phyloP scores from a whole-genome alignment of 257 asterid species.

The Gentiana macrophylla region DNA sequence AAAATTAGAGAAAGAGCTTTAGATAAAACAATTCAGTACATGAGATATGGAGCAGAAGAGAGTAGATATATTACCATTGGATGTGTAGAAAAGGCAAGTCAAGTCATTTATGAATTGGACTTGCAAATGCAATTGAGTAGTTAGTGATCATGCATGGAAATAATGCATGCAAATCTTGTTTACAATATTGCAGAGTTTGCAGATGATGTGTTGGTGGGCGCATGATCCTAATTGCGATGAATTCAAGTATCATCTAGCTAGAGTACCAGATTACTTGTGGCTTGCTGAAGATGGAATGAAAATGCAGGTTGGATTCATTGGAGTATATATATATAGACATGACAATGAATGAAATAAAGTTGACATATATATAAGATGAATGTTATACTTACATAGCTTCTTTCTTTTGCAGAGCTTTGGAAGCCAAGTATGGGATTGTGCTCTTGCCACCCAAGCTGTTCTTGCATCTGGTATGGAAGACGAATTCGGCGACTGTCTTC shows the following conservation, averaged over 20 bases:
- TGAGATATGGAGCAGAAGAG: slow-evolving; percentile 11
- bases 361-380: too few species aligned
- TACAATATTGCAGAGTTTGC: slow-evolving; percentile 36
- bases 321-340: background rate
- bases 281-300: slow-evolving; percentile 91
- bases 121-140: too few species aligned
- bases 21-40: slow-evolving; percentile 4
- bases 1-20: slow-evolving; percentile 16
- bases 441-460: slow-evolving; percentile 62
- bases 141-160: too few species aligned
- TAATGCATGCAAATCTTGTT: background rate
- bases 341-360: too few species aligned
- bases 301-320: slow-evolving; percentile 37
- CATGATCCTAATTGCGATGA: slow-evolving; percentile 58
- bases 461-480: slow-evolving; percentile 67
- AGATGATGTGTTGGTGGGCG: slow-evolving; percentile 89
- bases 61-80: slow-evolving; percentile 20
- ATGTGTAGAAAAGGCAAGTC: slow-evolving; percentile 16
- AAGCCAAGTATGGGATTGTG: slow-evolving; percentile 66
- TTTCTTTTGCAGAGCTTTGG: slow-evolving; percentile 46
- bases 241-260: slow-evolving; percentile 61
- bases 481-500: slow-evolving; percentile 61
- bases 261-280: slow-evolving; percentile 77
- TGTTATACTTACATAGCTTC: too few species aligned
- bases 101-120: too few species aligned